Base-by-base conservation (phyloP, 305 asterid species). In the Fraxinus angustifolia region DNA sequence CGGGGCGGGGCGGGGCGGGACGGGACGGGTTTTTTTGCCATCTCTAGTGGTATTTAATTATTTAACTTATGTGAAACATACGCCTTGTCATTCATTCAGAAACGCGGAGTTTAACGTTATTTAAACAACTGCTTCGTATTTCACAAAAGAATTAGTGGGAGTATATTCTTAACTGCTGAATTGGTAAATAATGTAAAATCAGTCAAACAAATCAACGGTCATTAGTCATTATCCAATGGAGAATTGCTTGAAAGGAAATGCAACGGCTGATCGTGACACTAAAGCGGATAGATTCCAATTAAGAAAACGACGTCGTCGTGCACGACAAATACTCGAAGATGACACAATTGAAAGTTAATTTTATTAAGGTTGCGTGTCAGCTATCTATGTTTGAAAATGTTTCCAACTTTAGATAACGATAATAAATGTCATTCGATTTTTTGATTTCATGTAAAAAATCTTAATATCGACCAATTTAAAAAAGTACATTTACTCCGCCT, bases 251-350 rank as follows among this genome's bases (percentile, higher is more conserved):
- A 17, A 56, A 58, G 68, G 68, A 58, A 17, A 58, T 19, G 73
- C 77, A 75, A 38, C 70, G 77, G 31, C 65, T 34, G 77, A 17
- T 17, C 4, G 33, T 0, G 77, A 79, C 50, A 45, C 68, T 68
- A 75, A 79, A 67, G 70, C 62, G 10, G 53, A n/a, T 10, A 23
- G 30, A 60, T 62, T 10, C 30, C 45, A 38, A 40, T 34, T 23
- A 38, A 65, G 82, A 79, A 79, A 40, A 79, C 70, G 82, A 79
- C 14, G 50, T 30, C 33, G 77, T 77, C 77, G 77, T 30, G 82
- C 77, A 10, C 7, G 48, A 79, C 82, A 70, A 79, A 68, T 34
- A 8, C 34, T 26, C 10, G 30, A 19, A 19, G 17, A 8, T 21
- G 65, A 75, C 17, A 50, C 8, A 16, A 42, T 31, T 21, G 2